phyloP scores from a whole-genome alignment of 768 basidiomycete genomes.

The Rhizopogon salebrosus region DNA sequence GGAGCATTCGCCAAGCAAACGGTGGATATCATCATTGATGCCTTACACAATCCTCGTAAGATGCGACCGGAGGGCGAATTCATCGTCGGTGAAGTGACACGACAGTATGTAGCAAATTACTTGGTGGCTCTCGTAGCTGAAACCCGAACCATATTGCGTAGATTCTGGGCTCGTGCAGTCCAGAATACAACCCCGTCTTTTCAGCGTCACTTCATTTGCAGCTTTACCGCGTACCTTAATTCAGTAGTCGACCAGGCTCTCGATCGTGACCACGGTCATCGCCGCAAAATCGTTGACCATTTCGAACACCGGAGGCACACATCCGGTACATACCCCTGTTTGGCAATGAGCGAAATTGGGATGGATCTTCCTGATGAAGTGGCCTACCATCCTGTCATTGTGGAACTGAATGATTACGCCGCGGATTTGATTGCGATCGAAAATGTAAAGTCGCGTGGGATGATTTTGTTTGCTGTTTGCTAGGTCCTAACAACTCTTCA shows the following conservation, averaged over 20 bases:
- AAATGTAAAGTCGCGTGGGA: constrained; percentile 12
- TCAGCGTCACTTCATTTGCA: constrained; percentile 4
- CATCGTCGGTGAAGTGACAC: constrained; percentile 4
- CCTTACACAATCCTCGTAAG: constrained; percentile 1
- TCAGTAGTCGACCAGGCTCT: not conserved
- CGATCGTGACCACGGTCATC: constrained; percentile 6
- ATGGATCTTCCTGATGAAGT: constrained; percentile 29
- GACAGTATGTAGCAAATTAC: constrained; percentile 16
- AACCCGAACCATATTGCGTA: too few species aligned
- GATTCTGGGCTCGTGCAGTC: constrained; percentile 5
- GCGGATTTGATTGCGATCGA: constrained; percentile 16
- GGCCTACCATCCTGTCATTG: constrained; percentile 19
- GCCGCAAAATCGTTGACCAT: too few species aligned
- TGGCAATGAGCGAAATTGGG: constrained; percentile 24
- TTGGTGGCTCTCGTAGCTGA: too few species aligned
- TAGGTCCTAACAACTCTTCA: not conserved
- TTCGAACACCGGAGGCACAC: too few species aligned
- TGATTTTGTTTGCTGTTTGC: not conserved
- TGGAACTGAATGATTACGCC: constrained; percentile 3
- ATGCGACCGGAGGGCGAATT: constrained; percentile 3
- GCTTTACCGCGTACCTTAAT: not conserved
- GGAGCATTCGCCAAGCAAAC: not conserved
- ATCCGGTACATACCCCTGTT: too few species aligned
- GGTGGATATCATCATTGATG: constrained; percentile 5
- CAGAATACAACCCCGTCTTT: not conserved